Conservation (phyloP, 306 rosid genomes). For the Astragalus membranaceus region DNA sequence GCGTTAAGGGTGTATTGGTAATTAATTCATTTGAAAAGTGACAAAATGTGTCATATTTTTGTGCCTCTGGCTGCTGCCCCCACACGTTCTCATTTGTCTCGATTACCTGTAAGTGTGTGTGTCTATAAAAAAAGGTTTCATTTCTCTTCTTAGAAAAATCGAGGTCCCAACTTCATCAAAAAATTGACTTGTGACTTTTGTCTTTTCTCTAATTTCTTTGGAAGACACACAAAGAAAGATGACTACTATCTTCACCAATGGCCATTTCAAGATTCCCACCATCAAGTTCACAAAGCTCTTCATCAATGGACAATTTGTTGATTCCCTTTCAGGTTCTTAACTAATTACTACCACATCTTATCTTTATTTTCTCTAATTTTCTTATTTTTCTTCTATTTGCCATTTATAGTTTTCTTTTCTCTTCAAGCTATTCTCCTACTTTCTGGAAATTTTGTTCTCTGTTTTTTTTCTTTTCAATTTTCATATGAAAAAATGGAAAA, state of each 20-base stretch:
- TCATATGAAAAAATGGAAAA: neutral
- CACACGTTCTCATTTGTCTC: neutral
- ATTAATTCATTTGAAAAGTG: no score
- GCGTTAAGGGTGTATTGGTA: no score
- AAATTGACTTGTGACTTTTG: neutral
- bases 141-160: neutral
- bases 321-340: slow-evolving; percentile 63
- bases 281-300: slow-evolving; percentile 87
- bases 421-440: neutral
- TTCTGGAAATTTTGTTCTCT: neutral
- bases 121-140: neutral
- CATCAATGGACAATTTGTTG: slow-evolving; percentile 78
- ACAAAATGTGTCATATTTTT: neutral
- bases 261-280: slow-evolving; percentile 25
- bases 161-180: neutral
- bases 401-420: neutral
- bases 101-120: neutral
- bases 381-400: neutral
- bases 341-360: neutral
- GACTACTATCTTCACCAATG: slow-evolving; percentile 18
- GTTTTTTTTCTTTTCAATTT: neutral
- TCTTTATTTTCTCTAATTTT: neutral
- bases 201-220: neutral
- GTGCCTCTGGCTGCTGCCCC: neutral
- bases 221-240: neutral